Conservation (phyloP, 2,329 filamentous ascomycete genomes). For the Penicillium brasilianum region DNA sequence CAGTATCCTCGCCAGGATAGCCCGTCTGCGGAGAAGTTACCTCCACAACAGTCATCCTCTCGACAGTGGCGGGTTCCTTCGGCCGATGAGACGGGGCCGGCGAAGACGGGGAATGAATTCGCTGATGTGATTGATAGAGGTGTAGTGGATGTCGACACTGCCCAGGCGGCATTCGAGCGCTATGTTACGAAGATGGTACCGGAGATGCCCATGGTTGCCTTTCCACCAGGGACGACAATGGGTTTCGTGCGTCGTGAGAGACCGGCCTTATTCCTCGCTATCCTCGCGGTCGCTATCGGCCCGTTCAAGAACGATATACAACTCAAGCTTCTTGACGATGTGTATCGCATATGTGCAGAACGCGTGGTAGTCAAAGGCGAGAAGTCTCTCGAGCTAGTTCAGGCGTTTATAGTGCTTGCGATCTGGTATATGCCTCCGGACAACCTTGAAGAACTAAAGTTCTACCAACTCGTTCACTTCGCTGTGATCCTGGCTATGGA, state of each 20-base stretch:
- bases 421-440: slow-evolving; percentile 87
- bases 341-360: slow-evolving; percentile 75
- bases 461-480: slow-evolving; percentile 84
- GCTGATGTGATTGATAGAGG: slow-evolving; percentile 56
- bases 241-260: slow-evolving; percentile 61
- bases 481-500: slow-evolving; percentile 83
- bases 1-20: slow-evolving; percentile 31
- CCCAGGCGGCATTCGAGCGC: slow-evolving; percentile 61
- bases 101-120: slow-evolving; percentile 35
- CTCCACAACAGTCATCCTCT: slow-evolving; percentile 18
- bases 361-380: slow-evolving; percentile 75
- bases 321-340: slow-evolving; percentile 66
- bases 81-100: slow-evolving; percentile 20
- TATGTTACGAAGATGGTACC: slow-evolving; percentile 61
- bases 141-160: slow-evolving; percentile 58
- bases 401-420: slow-evolving; percentile 74
- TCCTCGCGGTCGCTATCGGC: slow-evolving; percentile 60
- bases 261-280: slow-evolving; percentile 64
- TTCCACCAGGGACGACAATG: slow-evolving; percentile 60
- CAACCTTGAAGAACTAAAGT: slow-evolving; percentile 83
- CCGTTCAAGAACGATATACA: slow-evolving; percentile 62
- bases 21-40: slow-evolving; percentile 28
- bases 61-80: slow-evolving; percentile 32
- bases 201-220: slow-evolving; percentile 63
- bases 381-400: slow-evolving; percentile 82